These are phyloP conservation scores for Podospora fimiseda DNA, from an alignment of 495 filamentous ascomycete genomes.

Conservation along the genomic window DNA sequence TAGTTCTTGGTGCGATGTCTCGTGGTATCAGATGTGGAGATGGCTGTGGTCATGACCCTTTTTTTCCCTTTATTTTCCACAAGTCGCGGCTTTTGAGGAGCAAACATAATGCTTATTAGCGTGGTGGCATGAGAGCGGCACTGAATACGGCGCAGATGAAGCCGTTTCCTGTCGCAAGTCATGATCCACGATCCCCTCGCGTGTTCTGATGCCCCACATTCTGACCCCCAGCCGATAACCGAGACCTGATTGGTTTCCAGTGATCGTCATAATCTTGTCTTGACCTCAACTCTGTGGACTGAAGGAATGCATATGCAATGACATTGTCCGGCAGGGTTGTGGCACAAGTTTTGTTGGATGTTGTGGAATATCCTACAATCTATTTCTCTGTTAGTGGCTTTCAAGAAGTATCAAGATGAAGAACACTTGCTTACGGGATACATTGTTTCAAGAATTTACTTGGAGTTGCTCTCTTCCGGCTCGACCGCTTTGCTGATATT, in stretches of 20 bases:
- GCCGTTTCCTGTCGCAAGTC: not conserved
- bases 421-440: too few relatives aligned
- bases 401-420: too few relatives aligned
- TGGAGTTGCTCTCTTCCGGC: not conserved
- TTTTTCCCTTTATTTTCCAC: too few relatives aligned
- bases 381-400: too few relatives aligned
- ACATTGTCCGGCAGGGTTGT: not conserved
- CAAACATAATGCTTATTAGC: not conserved
- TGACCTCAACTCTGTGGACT: too few relatives aligned
- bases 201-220: slow-evolving; percentile 1
- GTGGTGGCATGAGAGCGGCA: too few relatives aligned
- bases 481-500: not conserved
- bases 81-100: not conserved
- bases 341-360: not conserved
- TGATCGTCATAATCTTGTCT: not conserved
- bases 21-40: slow-evolving; percentile 1
- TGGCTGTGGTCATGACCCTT: too few relatives aligned
- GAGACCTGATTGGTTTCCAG: slow-evolving; percentile 5
- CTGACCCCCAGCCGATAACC: slow-evolving; percentile 3
- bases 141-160: not conserved
- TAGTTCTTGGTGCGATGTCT: slow-evolving; percentile 6
- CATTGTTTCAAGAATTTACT: too few relatives aligned
- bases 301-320: too few relatives aligned
- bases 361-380: not conserved
- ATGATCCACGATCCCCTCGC: not conserved